A percentile compares a stretch with the other conserved stretches of the same genome.
phyloP scores from a whole-genome alignment of 495 filamentous ascomycete genomes.

The Podospora conica region DNA sequence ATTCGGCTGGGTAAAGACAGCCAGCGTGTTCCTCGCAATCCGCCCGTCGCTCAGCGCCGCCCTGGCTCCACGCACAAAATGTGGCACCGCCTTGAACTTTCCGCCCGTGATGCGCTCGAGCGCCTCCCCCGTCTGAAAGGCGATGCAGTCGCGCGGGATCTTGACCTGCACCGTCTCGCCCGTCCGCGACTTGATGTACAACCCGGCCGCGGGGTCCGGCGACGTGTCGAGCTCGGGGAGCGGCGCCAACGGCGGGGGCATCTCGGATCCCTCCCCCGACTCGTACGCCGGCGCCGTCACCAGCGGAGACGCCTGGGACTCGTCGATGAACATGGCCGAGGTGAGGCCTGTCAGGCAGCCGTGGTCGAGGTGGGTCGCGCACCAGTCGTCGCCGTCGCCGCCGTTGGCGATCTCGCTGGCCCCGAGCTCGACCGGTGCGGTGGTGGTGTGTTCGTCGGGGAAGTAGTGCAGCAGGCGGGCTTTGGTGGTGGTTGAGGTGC shows the following conservation, averaged over 20 bases:
- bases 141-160: slow-evolving; percentile 85
- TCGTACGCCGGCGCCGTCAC: slow-evolving; percentile 28
- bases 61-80: slow-evolving; percentile 78
- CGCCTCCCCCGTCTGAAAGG: slow-evolving; percentile 93
- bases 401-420: slow-evolving; percentile 19
- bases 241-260: slow-evolving; percentile 33
- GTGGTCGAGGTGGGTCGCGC: slow-evolving; percentile 88
- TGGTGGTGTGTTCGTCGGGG: slow-evolving; percentile 44
- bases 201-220: slow-evolving; percentile 75
- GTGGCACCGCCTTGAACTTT: slow-evolving; percentile 87
- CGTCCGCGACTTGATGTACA: slow-evolving; percentile 85
- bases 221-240: slow-evolving; percentile 64
- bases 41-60: slow-evolving; percentile 37
- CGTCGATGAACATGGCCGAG: slow-evolving; percentile 92
- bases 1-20: slow-evolving; percentile 97
- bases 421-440: slow-evolving; percentile 11
- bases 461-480: slow-evolving; percentile 93
- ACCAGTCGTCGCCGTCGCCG: slow-evolving; percentile 82
- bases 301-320: slow-evolving; percentile 47
- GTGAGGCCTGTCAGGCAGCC: slow-evolving; percentile 92
- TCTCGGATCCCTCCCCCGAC: slow-evolving; percentile 8
- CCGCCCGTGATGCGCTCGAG: slow-evolving; percentile 83
- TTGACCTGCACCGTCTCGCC: slow-evolving; percentile 75
- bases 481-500: slow-evolving; percentile 80
- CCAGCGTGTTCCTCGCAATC: slow-evolving; percentile 86